Base-by-base conservation (phyloP, 768 basidiomycete genomes). In the Naganishia antarctica region DNA sequence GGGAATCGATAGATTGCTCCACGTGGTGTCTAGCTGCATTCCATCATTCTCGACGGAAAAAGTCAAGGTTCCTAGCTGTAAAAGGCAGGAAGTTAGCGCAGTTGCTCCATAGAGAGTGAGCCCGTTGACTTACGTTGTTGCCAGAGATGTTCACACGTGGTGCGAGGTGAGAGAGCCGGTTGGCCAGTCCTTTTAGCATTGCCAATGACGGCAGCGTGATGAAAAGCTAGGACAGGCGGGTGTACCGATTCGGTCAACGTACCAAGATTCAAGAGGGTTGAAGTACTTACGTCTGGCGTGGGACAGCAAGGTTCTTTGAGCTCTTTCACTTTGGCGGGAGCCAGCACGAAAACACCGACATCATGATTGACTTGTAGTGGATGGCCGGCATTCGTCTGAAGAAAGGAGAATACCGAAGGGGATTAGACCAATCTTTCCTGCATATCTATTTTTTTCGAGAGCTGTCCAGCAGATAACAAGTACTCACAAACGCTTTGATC, bases 281-380 rank as follows among this genome's bases (percentile, higher is more conserved):
- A n/a, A n/a, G n/a, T n/a, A n/a, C 76, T 68, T 48, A 77, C 76
- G 66, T 77, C 76, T 0, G 76, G 76, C 43, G 70, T 70, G n/a
- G 76, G 76, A 67, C 76, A 77, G 4, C 75, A 29, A 0, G 76
- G 76, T 61, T 77, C 76, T 31, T 71, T 71, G 21, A 77, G 63
- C 31, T 74, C 72, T 12, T 60, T 43, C 29, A 76, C 73, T 44
- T 73, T 37, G 43, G 68, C 70, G 37, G 68, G 68, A n/a, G 68
- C 64, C 5, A 77, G 65, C 2, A 77, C 70, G 23, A 65, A 61
- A 31, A 74, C 71, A 40, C 68, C 69, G 65, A 77, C 70, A 48
- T 75, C 76, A 49, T 77, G 76, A 13, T 68, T 69, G 61, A 77
- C 74, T 8, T 68, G 61, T 66, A 76, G 68, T 1, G 45, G 49